Conservation (phyloP, 805 yeast genomes). For the Ogataea pini region DNA sequence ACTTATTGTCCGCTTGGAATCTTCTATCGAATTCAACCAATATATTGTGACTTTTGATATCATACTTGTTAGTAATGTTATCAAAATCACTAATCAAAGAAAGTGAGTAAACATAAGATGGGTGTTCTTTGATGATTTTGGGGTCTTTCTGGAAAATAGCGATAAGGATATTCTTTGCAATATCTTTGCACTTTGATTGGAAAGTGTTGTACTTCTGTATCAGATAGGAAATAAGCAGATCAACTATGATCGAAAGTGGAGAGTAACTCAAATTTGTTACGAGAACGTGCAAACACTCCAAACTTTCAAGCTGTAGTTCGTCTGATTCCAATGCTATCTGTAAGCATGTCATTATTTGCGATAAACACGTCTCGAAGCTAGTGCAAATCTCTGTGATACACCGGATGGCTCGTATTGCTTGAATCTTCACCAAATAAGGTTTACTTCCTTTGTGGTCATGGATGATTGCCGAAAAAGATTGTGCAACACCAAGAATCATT, state of each 20-base stretch:
- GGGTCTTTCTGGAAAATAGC: conserved; percentile 37
- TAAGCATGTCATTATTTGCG: conserved; percentile 83
- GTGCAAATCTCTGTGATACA: conserved; percentile 55
- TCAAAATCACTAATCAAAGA: conserved; percentile 44
- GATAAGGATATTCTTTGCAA: conserved; percentile 54
- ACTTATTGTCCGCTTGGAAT: conserved; percentile 60
- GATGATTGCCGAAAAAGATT: conserved; percentile 75
- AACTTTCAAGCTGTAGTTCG: conserved; percentile 58
- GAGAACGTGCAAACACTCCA: conserved; percentile 68
- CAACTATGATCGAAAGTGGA: conserved; percentile 66
- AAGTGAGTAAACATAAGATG: conserved; percentile 54
- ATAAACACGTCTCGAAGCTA: conserved; percentile 55
- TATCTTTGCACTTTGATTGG: conserved; percentile 45
- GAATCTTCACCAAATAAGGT: conserved; percentile 69
- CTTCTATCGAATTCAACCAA: conserved; percentile 57
- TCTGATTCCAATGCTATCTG: conserved; percentile 73
- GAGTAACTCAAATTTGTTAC: conserved; percentile 55
- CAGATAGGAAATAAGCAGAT: conserved; percentile 70
- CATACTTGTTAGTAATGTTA: conserved; percentile 22
- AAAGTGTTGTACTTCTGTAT: conserved; percentile 66
- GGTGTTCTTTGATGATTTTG: conserved; percentile 41
- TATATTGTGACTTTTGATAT: conserved; percentile 31
- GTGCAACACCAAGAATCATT: conserved; percentile 72
- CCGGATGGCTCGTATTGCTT: conserved; percentile 72
- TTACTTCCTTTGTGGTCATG: conserved; percentile 71